These are phyloP conservation scores for Neurospora hispaniola DNA, from an alignment of 495 filamentous ascomycete species.

Conservation along the genomic window DNA sequence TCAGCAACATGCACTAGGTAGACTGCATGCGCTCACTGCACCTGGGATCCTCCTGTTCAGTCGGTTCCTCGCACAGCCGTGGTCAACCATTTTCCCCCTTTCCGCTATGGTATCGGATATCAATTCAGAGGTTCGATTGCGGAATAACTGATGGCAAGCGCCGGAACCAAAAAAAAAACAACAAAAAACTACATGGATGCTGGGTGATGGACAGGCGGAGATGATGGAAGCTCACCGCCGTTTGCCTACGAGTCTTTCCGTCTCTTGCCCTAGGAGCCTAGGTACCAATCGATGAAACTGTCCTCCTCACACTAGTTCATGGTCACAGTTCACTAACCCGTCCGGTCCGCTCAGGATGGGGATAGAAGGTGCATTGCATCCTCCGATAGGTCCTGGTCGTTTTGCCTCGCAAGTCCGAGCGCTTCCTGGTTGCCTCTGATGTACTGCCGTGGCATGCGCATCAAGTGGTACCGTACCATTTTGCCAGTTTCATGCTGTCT, in stretches of 20 bases:
- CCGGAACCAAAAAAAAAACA: neutral
- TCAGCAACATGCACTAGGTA: slow-evolving; percentile 1
- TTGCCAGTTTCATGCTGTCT: neutral
- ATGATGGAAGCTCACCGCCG: neutral
- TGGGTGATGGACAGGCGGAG: neutral
- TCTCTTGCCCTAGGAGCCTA: neutral
- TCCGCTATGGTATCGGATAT: neutral
- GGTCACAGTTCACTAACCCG: neutral
- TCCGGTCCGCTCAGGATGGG: neutral
- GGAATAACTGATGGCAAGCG: neutral
- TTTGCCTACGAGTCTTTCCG: neutral
- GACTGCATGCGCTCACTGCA: neutral
- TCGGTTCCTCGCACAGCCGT: neutral
- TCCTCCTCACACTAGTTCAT: neutral
- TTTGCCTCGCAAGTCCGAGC: neutral
- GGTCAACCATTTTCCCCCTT: neutral
- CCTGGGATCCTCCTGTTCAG: neutral
- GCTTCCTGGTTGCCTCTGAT: neutral
- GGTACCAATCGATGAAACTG: neutral
- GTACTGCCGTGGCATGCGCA: neutral
- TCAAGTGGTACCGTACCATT: neutral
- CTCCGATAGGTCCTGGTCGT: neutral
- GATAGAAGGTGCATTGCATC: neutral
- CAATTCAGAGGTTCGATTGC: neutral
- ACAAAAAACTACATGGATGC: neutral